Conservation (phyloP, 352 stramenopile genomes). For the Globisporangium paroecandrum region DNA sequence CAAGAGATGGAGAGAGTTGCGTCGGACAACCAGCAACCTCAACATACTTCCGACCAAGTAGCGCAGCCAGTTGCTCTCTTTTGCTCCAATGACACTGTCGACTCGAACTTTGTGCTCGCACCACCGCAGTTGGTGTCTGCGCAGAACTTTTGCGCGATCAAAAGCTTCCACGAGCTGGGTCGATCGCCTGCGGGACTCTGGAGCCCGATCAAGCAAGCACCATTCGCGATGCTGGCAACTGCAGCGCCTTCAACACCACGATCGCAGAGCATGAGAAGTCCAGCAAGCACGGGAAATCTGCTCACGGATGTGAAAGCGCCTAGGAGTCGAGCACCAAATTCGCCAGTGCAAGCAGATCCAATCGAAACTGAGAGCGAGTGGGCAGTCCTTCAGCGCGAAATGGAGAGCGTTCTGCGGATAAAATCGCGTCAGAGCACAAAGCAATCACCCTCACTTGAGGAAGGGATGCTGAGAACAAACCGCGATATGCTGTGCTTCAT, state of each 20-base stretch:
- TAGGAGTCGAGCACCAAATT: background rate
- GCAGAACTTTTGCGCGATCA: conserved; percentile 55
- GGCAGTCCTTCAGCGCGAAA: conserved; percentile 14
- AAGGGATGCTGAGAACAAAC: background rate
- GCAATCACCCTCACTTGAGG: background rate
- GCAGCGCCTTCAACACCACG: background rate
- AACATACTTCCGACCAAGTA: background rate
- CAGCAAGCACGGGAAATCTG: background rate
- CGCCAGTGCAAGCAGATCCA: background rate
- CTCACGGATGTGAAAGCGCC: background rate
- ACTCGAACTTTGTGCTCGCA: conserved; percentile 71
- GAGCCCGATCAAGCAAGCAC: conserved; percentile 36
- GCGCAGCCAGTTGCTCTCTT: conserved; percentile 42
- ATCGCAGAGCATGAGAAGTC: background rate
- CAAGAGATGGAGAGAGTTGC: conserved; percentile 6
- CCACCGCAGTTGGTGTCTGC: conserved; percentile 37
- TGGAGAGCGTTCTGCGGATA: conserved; percentile 14
- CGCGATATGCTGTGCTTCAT: conserved; percentile 25
- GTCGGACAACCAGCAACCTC: conserved; percentile 3
- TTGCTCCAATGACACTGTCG: conserved; percentile 47
- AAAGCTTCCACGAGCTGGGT: conserved; percentile 27
- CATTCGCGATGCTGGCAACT: conserved; percentile 21
- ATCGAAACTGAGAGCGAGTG: background rate
- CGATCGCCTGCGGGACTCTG: conserved; percentile 30
- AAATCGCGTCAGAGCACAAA: conserved; percentile 3